A percentile compares a stretch with the other conserved stretches of the same genome.
These are phyloP conservation scores for Yamagishiella unicocca DNA, from an alignment of 139 green algal genomes.

Conservation along the genomic window DNA sequence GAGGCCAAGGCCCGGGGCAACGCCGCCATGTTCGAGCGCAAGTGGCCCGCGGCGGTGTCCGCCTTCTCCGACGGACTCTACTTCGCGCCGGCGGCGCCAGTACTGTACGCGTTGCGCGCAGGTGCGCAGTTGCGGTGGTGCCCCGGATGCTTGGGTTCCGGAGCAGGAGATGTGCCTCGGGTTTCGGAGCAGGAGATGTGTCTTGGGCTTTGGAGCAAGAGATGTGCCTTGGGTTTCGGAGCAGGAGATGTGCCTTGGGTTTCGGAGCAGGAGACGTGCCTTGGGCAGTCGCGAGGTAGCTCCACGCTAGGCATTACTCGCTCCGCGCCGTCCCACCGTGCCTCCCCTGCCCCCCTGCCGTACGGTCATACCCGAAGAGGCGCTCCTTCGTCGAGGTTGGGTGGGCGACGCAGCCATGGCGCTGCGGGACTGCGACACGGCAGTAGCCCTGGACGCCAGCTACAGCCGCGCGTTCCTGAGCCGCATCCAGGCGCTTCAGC, in stretches of 20 bases:
- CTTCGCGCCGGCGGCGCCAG: constrained; percentile 53
- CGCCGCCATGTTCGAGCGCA: constrained; percentile 61
- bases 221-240: too few relatives aligned
- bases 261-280: too few relatives aligned
- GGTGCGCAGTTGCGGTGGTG: too few relatives aligned
- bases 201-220: too few relatives aligned
- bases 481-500: constrained; percentile 67
- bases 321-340: too few relatives aligned
- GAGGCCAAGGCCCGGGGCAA: constrained; percentile 66
- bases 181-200: too few relatives aligned
- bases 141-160: too few relatives aligned
- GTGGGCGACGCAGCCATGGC: constrained; percentile 73
- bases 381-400: constrained; percentile 71
- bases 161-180: too few relatives aligned
- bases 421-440: constrained; percentile 71
- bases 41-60: constrained; percentile 51
- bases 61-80: constrained; percentile 70
- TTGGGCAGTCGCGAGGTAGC: too few relatives aligned
- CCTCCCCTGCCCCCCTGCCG: background rate
- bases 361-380: constrained; percentile 38
- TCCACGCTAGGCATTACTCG: too few relatives aligned
- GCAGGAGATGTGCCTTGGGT: too few relatives aligned
- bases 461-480: constrained; percentile 55
- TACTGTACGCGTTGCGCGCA: constrained; percentile 61
- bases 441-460: constrained; percentile 54